Conservation (phyloP, 2,329 filamentous ascomycete genomes). For the Colletotrichum truncatum region DNA sequence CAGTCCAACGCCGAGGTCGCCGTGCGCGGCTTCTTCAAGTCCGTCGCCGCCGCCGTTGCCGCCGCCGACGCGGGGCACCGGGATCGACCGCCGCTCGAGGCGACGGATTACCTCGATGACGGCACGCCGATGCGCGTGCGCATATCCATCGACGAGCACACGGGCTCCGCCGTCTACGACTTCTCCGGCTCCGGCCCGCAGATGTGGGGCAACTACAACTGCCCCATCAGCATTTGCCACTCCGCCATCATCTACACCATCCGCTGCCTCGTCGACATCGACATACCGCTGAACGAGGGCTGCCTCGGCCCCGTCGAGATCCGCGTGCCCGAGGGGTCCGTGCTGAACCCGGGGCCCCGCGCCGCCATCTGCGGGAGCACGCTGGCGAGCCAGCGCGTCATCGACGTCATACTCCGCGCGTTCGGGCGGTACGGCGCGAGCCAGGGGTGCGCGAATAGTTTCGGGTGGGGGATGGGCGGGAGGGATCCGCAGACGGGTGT, state of each 20-base stretch:
- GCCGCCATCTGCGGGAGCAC: constrained; percentile 69
- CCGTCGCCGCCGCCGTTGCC: constrained; percentile 43
- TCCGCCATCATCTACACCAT: constrained; percentile 50
- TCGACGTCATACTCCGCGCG: constrained; percentile 42
- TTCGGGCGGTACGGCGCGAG: constrained; percentile 37
- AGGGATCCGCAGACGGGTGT: constrained; percentile 37
- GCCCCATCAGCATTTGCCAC: constrained; percentile 46
- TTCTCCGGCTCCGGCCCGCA: constrained; percentile 47
- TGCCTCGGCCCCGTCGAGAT: constrained; percentile 46
- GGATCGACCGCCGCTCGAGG: constrained; percentile 22
- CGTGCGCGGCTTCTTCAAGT: constrained; percentile 40
- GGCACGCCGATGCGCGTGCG: constrained; percentile 44
- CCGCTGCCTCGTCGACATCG: constrained; percentile 43
- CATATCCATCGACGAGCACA: constrained; percentile 40
- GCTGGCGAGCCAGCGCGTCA: constrained; percentile 43
- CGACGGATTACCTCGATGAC: constrained; percentile 46
- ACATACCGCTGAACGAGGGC: constrained; percentile 51
- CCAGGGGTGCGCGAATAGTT: constrained; percentile 43
- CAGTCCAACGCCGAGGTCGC: constrained; percentile 50
- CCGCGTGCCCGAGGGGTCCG: constrained; percentile 39
- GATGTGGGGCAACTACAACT: constrained; percentile 45
- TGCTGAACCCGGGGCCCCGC: constrained; percentile 43
- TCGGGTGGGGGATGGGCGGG: constrained; percentile 46
- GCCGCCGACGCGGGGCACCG: not conserved
- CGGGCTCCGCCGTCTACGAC: constrained; percentile 45